Evolutionary conservation across 257 asterid genomes (phyloP).

Genomic region (Parsonsia alboflavescens): DNA sequence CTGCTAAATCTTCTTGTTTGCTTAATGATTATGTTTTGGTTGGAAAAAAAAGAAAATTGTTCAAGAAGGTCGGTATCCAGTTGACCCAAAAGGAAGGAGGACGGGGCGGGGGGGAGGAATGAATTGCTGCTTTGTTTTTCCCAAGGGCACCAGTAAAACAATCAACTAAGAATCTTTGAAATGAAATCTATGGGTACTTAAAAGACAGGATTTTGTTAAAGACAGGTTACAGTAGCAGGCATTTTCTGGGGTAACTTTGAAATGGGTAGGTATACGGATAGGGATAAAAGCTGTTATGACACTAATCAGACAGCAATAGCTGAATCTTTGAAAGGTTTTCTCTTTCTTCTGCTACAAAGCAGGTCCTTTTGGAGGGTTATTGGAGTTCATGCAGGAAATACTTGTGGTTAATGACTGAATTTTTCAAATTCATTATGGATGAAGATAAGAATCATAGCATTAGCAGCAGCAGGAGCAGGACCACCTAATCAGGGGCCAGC

Average conservation of each 20-base stretch:
- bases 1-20: not conserved
- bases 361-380: too few relatives aligned
- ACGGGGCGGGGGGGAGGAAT: too few relatives aligned
- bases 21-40: not conserved
- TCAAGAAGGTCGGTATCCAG: not conserved
- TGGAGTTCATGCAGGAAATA: not conserved
- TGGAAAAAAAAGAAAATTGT: not conserved
- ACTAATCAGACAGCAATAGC: not conserved
- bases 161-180: too few relatives aligned
- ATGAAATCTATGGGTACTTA: too few relatives aligned
- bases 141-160: too few relatives aligned
- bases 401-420: not conserved
- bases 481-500: not conserved
- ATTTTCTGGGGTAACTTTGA: not conserved
- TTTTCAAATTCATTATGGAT: not conserved
- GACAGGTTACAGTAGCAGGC: not conserved
- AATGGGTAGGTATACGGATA: too few relatives aligned
- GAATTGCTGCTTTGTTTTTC: too few relatives aligned
- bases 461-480: not conserved
- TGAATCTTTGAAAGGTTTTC: too few relatives aligned
- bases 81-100: too few relatives aligned
- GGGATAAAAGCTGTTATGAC: not conserved
- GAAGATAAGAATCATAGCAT: not conserved
- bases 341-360: not conserved
- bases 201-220: too few relatives aligned